phyloP scores from a whole-genome alignment of 345 rosid species.

The Euphorbia peplus region DNA sequence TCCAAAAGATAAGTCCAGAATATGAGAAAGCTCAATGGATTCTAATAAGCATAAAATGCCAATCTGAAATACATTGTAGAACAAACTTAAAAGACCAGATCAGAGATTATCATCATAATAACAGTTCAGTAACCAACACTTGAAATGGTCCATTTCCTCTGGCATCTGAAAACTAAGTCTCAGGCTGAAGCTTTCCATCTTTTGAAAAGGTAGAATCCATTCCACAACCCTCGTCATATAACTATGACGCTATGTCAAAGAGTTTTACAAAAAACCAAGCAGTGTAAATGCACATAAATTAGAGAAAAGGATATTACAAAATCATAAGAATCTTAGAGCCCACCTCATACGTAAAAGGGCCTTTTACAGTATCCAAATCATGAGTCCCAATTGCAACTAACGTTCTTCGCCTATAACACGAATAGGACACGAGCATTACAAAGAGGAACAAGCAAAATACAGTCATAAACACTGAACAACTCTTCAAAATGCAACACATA shows the following conservation, averaged over 20 bases:
- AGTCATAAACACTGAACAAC: not conserved
- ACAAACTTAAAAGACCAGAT: not conserved
- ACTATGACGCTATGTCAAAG: not conserved
- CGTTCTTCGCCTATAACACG: conserved; percentile 62
- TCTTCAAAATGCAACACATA: not conserved
- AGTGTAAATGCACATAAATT: not conserved
- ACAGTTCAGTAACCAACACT: not conserved
- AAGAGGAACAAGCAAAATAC: too few relatives aligned
- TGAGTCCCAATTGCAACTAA: conserved; percentile 96
- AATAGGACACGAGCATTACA: not conserved
- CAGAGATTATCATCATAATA: not conserved
- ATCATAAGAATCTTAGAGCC: conserved; percentile 19
- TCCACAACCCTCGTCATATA: not conserved
- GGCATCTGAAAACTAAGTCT: not conserved
- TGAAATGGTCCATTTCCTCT: not conserved
- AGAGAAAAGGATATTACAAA: not conserved
- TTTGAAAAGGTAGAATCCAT: not conserved
- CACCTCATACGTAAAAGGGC: conserved; percentile 94
- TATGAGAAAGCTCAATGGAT: not conserved
- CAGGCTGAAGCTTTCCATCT: not conserved
- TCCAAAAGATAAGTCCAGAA: not conserved
- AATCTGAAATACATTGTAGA: not conserved
- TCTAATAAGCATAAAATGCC: not conserved
- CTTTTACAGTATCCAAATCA: conserved; percentile 84
- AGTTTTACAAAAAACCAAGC: not conserved